Percentiles rank a stretch among this genome's conserved stretches.
phyloP scores from a whole-genome alignment of 352 stramenopile species.

The Elongisporangium anandrum region DNA sequence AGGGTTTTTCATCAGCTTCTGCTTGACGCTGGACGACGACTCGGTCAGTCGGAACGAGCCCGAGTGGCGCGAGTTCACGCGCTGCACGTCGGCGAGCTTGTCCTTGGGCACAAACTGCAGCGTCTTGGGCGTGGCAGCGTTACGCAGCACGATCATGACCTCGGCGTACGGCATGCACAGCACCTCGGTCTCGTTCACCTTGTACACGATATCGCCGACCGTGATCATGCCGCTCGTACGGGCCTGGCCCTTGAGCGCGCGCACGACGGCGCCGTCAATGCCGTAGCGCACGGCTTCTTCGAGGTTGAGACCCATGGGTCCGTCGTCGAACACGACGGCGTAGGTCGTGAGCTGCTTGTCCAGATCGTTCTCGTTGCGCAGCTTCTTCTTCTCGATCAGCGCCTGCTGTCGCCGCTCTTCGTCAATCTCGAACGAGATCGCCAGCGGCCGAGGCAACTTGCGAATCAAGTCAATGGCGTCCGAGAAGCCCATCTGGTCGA shows the following conservation, averaged over 20 bases:
- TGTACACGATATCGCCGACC: slow-evolving; percentile 83
- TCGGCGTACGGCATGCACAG: slow-evolving; percentile 81
- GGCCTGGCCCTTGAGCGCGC: slow-evolving; percentile 76
- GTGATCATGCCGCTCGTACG: slow-evolving; percentile 82
- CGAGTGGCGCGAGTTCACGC: slow-evolving; percentile 76
- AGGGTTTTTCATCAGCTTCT: slow-evolving; percentile 69
- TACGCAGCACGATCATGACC: slow-evolving; percentile 79
- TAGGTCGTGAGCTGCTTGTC: slow-evolving; percentile 79
- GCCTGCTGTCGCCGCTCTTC: slow-evolving; percentile 52
- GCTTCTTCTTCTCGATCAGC: slow-evolving; percentile 47
- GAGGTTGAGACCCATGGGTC: slow-evolving; percentile 80
- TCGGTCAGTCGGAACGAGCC: slow-evolving; percentile 67
- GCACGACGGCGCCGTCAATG: slow-evolving; percentile 78
- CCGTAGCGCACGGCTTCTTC: slow-evolving; percentile 81
- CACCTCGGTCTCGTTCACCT: slow-evolving; percentile 81
- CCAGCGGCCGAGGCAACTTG: slow-evolving; percentile 71
- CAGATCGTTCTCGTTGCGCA: slow-evolving; percentile 54
- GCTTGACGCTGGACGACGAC: slow-evolving; percentile 53
- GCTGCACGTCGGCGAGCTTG: slow-evolving; percentile 79
- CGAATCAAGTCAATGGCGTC: slow-evolving; percentile 82
- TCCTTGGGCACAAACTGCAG: slow-evolving; percentile 85
- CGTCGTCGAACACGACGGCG: slow-evolving; percentile 81
- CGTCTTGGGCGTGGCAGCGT: slow-evolving; percentile 63
- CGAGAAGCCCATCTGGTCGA: slow-evolving; percentile 79
- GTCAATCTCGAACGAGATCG: slow-evolving; percentile 83